Conservation (phyloP, 140 eudicot species). For the Ambrosia hybrid region DNA sequence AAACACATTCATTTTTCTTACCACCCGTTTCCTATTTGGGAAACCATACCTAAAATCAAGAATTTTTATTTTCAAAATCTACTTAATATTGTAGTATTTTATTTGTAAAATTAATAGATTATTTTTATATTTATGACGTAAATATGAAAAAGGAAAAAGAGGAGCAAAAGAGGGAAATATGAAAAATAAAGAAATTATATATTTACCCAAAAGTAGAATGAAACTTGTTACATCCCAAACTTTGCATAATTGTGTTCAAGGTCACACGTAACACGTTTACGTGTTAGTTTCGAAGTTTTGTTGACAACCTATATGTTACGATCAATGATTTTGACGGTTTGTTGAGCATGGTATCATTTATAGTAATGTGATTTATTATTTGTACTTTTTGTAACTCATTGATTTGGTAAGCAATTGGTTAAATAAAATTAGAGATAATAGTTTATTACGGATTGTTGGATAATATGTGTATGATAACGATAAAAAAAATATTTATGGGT, state of each 20-base stretch:
- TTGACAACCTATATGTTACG: conserved; percentile 1
- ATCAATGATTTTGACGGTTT: neutral
- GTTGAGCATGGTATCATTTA: neutral
- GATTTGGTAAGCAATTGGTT: too few species aligned
- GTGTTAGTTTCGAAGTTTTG: conserved; percentile 17
- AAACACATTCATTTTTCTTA: conserved; percentile 15
- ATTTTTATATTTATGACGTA: neutral
- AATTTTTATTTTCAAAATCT: conserved; percentile 21
- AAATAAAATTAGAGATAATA: too few species aligned
- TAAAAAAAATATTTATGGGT: neutral
- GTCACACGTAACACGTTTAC: conserved; percentile 23
- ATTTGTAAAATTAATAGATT: neutral
- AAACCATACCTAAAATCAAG: conserved; percentile 12
- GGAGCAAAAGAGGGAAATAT: conserved; percentile 4
- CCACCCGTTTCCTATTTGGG: conserved; percentile 20
- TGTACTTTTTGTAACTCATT: neutral
- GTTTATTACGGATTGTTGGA: too few species aligned
- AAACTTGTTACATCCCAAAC: conserved; percentile 24
- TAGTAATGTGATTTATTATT: neutral
- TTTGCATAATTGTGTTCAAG: conserved; percentile 10
- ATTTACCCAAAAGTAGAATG: conserved; percentile 15
- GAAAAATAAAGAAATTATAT: conserved; percentile 9
- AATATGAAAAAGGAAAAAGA: neutral
- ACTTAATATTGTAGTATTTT: conserved; percentile 23
- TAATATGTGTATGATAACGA: too few species aligned